A percentile compares a stretch with the other conserved stretches of the same genome.
These are phyloP conservation scores for Verticillium tricorpus DNA, from an alignment of 2,329 filamentous ascomycete species.

Conservation along the genomic window DNA sequence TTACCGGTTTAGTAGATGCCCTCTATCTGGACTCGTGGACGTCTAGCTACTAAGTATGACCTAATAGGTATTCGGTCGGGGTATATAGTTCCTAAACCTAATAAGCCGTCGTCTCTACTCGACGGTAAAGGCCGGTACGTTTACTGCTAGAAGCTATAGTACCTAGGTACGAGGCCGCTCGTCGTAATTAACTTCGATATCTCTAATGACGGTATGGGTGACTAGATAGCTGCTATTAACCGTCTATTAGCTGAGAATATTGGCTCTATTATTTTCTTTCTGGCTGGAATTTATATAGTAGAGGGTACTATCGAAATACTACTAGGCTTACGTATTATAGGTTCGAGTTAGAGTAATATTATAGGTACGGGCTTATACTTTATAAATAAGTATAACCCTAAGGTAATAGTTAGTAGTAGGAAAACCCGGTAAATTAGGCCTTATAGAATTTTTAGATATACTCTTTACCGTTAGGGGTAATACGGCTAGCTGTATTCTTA, in stretches of 20 bases:
- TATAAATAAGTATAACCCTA: conserved; percentile 53
- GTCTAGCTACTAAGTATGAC: no score
- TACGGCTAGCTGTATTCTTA: conserved; percentile 64
- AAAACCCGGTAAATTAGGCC: conserved; percentile 51
- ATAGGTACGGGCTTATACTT: conserved; percentile 57
- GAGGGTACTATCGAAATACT: conserved; percentile 38
- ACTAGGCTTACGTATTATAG: conserved; percentile 60
- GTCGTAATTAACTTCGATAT: no score
- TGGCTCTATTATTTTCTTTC: conserved; percentile 16
- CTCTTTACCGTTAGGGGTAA: conserved; percentile 62
- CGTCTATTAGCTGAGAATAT: no score
- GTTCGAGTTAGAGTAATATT: conserved; percentile 65
- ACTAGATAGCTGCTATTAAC: no score
- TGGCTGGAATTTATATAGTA: conserved; percentile 20
- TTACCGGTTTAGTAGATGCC: no score
- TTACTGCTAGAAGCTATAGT: no score
- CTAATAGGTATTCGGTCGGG: no score
- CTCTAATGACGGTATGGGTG: no score
- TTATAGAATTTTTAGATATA: conserved; percentile 65
- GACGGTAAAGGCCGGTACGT: no score
- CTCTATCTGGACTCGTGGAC: not conserved
- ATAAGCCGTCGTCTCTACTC: no score
- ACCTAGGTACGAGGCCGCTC: no score
- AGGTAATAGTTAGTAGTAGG: conserved; percentile 65
- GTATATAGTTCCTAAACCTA: no score